These are phyloP conservation scores for Fonsecaea multimorphosa DNA, from an alignment of 2,329 filamentous ascomycete species.

Conservation along the genomic window DNA sequence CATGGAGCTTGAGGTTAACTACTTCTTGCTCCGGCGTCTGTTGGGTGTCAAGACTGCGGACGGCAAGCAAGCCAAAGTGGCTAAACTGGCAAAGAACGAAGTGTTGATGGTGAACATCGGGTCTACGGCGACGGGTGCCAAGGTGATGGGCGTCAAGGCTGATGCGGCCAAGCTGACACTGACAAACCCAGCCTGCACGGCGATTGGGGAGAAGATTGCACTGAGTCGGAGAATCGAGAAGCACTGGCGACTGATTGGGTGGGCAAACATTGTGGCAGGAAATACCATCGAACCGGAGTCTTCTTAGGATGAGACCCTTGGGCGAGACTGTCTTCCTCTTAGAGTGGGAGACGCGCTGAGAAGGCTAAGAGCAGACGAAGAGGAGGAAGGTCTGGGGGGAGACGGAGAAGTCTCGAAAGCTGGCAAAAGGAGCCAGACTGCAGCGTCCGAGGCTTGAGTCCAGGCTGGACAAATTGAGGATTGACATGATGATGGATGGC, in stretches of 20 bases:
- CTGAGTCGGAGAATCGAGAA: slow-evolving; percentile 97
- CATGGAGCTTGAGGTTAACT: slow-evolving; percentile 98
- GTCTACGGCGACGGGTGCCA: slow-evolving; percentile 94
- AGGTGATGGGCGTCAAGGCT: slow-evolving; percentile 95
- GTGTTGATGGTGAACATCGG: slow-evolving; percentile 99
- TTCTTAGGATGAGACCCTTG: slow-evolving; percentile 30
- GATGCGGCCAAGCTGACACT: slow-evolving; percentile 95
- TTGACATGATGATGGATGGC: neutral
- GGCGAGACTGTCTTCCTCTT: neutral
- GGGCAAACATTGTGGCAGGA: slow-evolving; percentile 75
- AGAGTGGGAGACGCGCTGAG: neutral
- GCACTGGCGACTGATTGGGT: slow-evolving; percentile 95
- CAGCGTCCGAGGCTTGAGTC: neutral
- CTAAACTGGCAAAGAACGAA: slow-evolving; percentile 97
- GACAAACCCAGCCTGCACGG: slow-evolving; percentile 93
- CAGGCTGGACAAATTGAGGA: neutral
- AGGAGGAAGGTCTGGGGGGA: too few relatives aligned
- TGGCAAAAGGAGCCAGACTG: neutral
- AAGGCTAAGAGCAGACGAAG: neutral
- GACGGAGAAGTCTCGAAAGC: neutral
- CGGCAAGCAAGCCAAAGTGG: slow-evolving; percentile 98
- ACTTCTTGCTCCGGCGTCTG: slow-evolving; percentile 92
- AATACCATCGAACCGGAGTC: slow-evolving; percentile 54
- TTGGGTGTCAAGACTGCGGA: slow-evolving; percentile 97
- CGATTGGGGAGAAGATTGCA: slow-evolving; percentile 97